These are phyloP conservation scores for Jacaranda mimosifolia DNA, from an alignment of 257 asterid species.

Conservation along the genomic window DNA sequence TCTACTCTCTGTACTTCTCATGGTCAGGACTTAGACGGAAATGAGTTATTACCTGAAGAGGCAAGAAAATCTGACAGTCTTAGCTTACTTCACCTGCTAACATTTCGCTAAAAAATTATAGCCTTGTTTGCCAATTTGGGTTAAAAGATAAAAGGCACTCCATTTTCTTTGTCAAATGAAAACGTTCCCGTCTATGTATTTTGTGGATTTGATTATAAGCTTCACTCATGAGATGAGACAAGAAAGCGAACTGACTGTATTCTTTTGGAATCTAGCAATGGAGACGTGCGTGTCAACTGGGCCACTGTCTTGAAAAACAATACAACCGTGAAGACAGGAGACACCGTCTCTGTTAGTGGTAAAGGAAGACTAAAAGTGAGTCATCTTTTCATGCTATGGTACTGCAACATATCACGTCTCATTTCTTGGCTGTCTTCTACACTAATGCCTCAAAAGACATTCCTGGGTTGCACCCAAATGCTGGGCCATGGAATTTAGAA, in stretches of 20 bases:
- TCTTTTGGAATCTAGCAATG: slow-evolving; percentile 57
- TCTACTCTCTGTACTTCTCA: background rate
- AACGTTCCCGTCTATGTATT: background rate
- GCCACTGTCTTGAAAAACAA: slow-evolving; percentile 70
- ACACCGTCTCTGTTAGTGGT: slow-evolving; percentile 80
- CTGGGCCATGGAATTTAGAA: too few species aligned
- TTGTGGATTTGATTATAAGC: background rate
- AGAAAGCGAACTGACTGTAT: slow-evolving; percentile 16
- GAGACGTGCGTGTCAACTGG: slow-evolving; percentile 96
- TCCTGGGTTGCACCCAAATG: too few species aligned
- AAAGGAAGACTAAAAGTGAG: slow-evolving; percentile 82
- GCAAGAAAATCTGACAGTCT: too few species aligned
- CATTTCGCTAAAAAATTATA: background rate
- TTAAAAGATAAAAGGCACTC: background rate
- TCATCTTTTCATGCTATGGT: slow-evolving; percentile 9
- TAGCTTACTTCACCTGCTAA: background rate
- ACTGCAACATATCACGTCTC: too few species aligned
- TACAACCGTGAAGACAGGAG: slow-evolving; percentile 70
- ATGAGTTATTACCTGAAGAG: background rate
- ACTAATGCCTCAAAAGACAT: too few species aligned
- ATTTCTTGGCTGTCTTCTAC: too few species aligned
- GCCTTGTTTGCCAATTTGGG: background rate
- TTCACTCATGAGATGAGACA: background rate
- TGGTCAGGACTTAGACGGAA: background rate
- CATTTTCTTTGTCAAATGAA: background rate